phyloP scores from a whole-genome alignment of 140 eudicot genomes.

The Erigeron philadelphicus region DNA sequence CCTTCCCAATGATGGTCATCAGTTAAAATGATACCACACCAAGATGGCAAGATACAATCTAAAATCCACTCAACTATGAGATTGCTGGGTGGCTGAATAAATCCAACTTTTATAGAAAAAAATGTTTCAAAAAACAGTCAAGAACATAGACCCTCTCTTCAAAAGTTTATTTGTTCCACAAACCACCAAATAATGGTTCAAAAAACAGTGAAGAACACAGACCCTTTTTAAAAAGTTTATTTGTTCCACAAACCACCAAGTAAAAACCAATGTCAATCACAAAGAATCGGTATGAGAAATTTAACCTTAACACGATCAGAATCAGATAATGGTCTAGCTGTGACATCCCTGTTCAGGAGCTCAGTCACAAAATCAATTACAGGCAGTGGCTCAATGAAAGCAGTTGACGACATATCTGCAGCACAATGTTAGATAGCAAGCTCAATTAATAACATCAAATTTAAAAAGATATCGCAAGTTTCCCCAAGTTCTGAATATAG shows the following conservation, averaged over 20 bases:
- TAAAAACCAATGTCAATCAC: not conserved
- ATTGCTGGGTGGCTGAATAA: too few relatives aligned
- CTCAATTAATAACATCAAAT: not conserved
- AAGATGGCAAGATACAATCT: too few relatives aligned
- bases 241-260: not conserved
- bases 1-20: too few relatives aligned
- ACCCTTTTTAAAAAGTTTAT: not conserved
- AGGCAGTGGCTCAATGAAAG: conserved; percentile 87
- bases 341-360: conserved; percentile 68
- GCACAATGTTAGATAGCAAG: conserved; percentile 1
- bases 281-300: conserved; percentile 4
- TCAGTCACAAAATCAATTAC: conserved; percentile 77
- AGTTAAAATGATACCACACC: too few relatives aligned
- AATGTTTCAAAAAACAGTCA: not conserved
- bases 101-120: too few relatives aligned
- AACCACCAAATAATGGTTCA: conserved; percentile 1
- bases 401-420: conserved; percentile 98
- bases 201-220: not conserved
- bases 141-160: not conserved
- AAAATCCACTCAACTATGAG: too few relatives aligned
- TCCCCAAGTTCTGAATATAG: too few relatives aligned
- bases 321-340: conserved; percentile 74
- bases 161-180: not conserved
- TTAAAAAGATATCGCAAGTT: too few relatives aligned
- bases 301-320: conserved; percentile 84